Conservation (phyloP, 2,329 filamentous ascomycete species). For the Sporothrix pseudoabietina region DNA sequence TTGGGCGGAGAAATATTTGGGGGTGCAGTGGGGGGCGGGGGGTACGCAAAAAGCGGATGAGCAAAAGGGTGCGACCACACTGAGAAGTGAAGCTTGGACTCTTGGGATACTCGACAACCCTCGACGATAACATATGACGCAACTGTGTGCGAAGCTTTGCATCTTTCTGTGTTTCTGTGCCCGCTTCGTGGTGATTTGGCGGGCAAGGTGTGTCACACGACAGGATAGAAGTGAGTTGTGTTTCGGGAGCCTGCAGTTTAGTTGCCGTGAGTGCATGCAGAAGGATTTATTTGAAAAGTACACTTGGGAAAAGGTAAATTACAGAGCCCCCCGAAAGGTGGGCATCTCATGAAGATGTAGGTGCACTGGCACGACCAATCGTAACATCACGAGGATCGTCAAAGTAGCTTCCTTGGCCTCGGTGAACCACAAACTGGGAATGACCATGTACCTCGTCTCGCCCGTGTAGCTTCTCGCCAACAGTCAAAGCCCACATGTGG, state of each 20-base stretch:
- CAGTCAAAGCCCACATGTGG: no score
- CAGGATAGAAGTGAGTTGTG: not conserved
- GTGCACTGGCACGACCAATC: no score
- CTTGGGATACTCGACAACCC: not conserved
- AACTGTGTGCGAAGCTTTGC: not conserved
- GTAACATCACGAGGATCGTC: no score
- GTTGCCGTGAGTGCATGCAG: not conserved
- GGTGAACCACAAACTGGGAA: not conserved
- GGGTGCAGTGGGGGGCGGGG: not conserved
- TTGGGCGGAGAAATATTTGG: not conserved
- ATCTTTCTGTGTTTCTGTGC: not conserved
- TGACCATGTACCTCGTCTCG: no score
- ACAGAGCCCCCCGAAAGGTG: not conserved
- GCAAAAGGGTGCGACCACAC: not conserved
- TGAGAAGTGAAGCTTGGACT: not conserved
- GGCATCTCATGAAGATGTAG: not conserved
- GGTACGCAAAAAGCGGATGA: not conserved
- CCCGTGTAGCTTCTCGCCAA: no score
- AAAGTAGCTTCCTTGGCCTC: not conserved
- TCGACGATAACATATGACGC: not conserved
- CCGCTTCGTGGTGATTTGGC: not conserved
- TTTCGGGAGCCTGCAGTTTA: not conserved
- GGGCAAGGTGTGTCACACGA: not conserved
- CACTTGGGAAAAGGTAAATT: not conserved
- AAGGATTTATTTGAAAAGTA: not conserved